These are phyloP conservation scores for Terana coerulea DNA, from an alignment of 768 basidiomycete species.

Conservation along the genomic window DNA sequence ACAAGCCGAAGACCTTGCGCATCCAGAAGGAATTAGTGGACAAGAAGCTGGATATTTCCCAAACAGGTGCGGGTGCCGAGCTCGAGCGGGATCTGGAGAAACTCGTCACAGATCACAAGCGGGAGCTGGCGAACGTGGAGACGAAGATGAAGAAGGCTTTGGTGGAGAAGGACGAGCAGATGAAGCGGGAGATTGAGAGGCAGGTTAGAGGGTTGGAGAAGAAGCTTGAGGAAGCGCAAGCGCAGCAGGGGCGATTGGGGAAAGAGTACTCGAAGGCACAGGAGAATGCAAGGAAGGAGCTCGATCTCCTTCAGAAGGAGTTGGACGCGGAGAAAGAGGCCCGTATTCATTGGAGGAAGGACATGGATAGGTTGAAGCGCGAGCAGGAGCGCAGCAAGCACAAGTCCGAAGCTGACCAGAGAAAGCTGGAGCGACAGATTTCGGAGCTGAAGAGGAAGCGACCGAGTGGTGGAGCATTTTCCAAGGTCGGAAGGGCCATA, in stretches of 20 bases:
- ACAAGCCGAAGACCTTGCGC: conserved; percentile 10
- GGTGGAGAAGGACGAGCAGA: conserved; percentile 6
- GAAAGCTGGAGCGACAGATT: neutral
- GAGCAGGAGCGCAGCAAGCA: conserved; percentile 35
- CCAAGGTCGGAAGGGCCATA: neutral
- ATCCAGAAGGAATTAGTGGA: conserved; percentile 22
- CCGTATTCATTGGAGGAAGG: too few relatives aligned
- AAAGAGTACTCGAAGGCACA: neutral
- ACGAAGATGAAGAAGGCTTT: conserved; percentile 21
- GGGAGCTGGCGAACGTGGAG: conserved; percentile 45
- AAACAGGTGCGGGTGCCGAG: conserved; percentile 53
- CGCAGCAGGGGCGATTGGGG: neutral
- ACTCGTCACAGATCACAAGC: conserved; percentile 18
- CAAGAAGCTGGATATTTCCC: conserved; percentile 35
- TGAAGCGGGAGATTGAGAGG: conserved; percentile 27
- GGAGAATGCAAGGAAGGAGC: neutral
- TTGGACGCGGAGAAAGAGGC: neutral
- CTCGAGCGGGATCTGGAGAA: conserved; percentile 23
- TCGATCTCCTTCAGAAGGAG: neutral
- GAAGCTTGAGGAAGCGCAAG: neutral
- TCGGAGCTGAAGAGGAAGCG: neutral
- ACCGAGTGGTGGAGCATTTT: neutral
- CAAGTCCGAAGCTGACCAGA: neutral
- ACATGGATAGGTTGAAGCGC: conserved; percentile 12
- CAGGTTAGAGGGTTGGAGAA: neutral